Conservation (phyloP, 257 asterid species). For the Coffea eugenioides region DNA sequence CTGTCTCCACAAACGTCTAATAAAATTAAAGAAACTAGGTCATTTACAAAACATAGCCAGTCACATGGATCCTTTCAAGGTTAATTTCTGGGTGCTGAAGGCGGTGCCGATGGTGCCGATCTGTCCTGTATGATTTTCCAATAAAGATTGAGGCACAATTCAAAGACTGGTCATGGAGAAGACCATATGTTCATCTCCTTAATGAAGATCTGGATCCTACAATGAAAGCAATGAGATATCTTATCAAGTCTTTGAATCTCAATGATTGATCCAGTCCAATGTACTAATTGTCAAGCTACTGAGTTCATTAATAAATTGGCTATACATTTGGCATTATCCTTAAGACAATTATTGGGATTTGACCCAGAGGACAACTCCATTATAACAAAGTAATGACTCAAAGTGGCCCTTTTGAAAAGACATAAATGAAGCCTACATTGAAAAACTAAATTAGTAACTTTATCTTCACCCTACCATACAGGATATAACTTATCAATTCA, state of each 20-base stretch:
- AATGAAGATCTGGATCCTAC: constrained; percentile 20
- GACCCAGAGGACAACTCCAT: neutral
- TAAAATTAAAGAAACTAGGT: neutral
- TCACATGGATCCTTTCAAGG: neutral
- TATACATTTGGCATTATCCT: neutral
- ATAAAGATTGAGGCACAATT: neutral
- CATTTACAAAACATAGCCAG: neutral
- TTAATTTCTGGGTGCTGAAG: neutral
- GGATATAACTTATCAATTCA: neutral
- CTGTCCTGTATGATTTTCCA: neutral
- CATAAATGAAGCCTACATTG: neutral
- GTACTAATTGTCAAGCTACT: neutral
- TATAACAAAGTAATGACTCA: neutral
- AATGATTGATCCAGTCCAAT: neutral
- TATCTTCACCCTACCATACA: neutral
- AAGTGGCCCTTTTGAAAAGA: neutral
- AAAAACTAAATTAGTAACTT: neutral
- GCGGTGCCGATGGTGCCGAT: neutral
- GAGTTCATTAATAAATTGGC: neutral
- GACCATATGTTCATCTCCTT: constrained; percentile 4
- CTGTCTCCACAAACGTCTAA: neutral
- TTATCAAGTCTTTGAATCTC: neutral
- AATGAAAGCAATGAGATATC: neutral
- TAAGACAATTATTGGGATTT: neutral
- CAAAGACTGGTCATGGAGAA: neutral